Evolutionary conservation across 345 rosid genomes (phyloP), one percentile per base, ranked within the genome.

Genomic region (Reutealis trisperma): DNA sequence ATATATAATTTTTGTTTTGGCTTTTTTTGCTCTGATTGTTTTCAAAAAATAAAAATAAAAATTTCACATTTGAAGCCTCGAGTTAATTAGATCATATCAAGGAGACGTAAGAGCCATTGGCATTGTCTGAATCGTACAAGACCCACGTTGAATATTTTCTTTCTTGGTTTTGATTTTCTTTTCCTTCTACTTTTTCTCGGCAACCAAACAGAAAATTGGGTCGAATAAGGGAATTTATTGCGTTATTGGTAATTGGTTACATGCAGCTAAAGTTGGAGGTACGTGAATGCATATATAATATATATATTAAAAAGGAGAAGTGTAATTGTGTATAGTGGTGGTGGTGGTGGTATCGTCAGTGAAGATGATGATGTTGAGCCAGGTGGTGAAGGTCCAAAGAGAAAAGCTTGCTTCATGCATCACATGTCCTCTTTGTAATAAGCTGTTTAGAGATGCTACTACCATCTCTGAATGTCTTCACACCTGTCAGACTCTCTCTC

Each of bases 401-500:
- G 74, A 75, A 69, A 72, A 69, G 80, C 61, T 86, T 0, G 75
- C 54, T 47, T 69, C 86, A 70, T 85, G 87, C 87, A 84, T 86
- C 84, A 86, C 85, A 8, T 86, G 90, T 76, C 85, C 84, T 63
- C 74, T 88, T 21, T 88, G 89, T 71, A 13, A 84, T 63, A 74
- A 83, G 47, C 78, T 88, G 73, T 84, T 84, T 51, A 70, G 72
- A 34, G 83, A 86, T 27, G 88, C 91, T 57, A 86, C 91, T 74
- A 86, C 89, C 80, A 80, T 88, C 72, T 83, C 86, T 22, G 89
- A 85, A 70, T 88, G 91, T 69, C 88, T 88, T 63, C 89, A 88
- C 71, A 80, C 88, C 21, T 88, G 91, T 88, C 15, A 81, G 85
- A 54, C 2, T 30, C 79, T 42, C 52, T 27, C 16, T 52, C 16